phyloP scores from a whole-genome alignment of 108 stramenopile species.

The Nitzschia sp. region DNA sequence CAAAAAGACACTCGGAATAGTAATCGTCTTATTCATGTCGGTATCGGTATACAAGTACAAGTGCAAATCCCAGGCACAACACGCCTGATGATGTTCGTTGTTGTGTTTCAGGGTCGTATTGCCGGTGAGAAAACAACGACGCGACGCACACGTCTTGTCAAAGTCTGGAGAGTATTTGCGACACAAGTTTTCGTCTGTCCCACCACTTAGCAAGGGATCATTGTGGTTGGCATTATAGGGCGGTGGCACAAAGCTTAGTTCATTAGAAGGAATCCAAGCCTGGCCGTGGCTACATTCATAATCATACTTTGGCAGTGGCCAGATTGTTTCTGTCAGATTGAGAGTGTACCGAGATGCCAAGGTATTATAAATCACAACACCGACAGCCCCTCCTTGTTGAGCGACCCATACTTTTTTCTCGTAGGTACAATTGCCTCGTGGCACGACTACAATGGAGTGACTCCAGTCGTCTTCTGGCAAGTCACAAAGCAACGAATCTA shows the following conservation, averaged over 20 bases:
- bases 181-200: constrained; percentile 59
- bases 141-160: constrained; percentile 52
- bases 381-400: constrained; percentile 61
- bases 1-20: constrained; percentile 61
- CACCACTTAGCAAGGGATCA: constrained; percentile 61
- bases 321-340: constrained; percentile 23
- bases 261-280: constrained; percentile 49
- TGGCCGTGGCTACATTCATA: constrained; percentile 76
- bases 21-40: constrained; percentile 34
- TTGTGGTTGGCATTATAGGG: constrained; percentile 60
- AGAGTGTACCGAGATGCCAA: constrained; percentile 57
- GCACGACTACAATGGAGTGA: constrained; percentile 52
- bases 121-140: constrained; percentile 75
- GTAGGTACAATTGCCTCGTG: constrained; percentile 76
- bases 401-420: constrained; percentile 68
- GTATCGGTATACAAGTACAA: constrained; percentile 53
- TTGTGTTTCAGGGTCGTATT: no score
- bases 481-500: constrained; percentile 48
- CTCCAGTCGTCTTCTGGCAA: constrained; percentile 12
- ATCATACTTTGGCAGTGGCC: constrained; percentile 45
- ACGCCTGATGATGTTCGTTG: constrained; percentile 42
- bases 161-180: constrained; percentile 16
- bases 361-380: constrained; percentile 63
- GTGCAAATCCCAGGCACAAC: constrained; percentile 90
- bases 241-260: constrained; percentile 49